Evolutionary conservation across 768 basidiomycete species (phyloP), one percentile per base, ranked within the genome.

Genomic region (Mycena amicta): DNA sequence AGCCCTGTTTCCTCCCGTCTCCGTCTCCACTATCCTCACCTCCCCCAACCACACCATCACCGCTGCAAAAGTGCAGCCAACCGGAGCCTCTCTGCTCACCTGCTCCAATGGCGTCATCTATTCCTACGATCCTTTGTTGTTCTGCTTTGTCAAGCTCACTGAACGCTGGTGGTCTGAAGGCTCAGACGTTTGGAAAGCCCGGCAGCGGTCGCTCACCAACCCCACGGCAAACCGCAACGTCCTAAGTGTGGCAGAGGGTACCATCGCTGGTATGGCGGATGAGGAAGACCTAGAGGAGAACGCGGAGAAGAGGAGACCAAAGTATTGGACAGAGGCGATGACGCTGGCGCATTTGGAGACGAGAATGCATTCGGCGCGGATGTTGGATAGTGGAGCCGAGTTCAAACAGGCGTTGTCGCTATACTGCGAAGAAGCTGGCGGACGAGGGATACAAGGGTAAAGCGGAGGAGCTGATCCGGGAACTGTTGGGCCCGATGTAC

Each of bases 301-400:
- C 72, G 72, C 76, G 5, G 76, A 82, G 59, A 82, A 71, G 61
- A 76, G 75, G 43, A 77, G 85, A 46, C 89, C 92, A 27, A 71
- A 79, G 61, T 95, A 91, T 90, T 96, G 93, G 92, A 82, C 72
- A 56, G 77, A 86, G 3, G 93, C 95, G 20, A 70, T 95, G 67
- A 90, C 92, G 15, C 80, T 99, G 22, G 92, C 92, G 4, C 93
- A 97, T 73, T 77, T 97, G 57, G 97, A 99, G 77, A 87, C 86
- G 50, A 83, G 86, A 60, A 70, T 97, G 72, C 84, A 87, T 67
- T 87, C 92, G 4, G 84, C 92, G 18, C 82, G 76, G 61, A 69
- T 85, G 49, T 76, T 98, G 31, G 92, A 93, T 22, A 95, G 93
- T 67, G 83, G 85, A n/a, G 72, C 77, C 50, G 97, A 98, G 73